Percentiles rank a stretch among this genome's conserved stretches.
phyloP scores from a whole-genome alignment of 331 rosid genomes.

The Prunus yedoensis region DNA sequence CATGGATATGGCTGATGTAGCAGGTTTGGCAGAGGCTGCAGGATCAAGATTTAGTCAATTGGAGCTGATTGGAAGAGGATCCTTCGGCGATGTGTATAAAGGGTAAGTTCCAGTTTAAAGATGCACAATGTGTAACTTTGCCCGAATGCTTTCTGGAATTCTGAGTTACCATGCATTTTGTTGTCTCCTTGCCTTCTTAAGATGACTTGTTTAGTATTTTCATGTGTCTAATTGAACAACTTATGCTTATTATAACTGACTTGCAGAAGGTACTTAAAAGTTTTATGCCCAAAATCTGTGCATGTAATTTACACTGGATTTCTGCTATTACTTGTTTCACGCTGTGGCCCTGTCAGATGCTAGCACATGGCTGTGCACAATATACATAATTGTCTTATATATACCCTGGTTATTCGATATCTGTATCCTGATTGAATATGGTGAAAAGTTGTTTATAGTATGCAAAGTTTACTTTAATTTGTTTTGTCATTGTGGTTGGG shows the following conservation, averaged over 20 bases:
- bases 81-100: constrained; percentile 93
- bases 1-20: constrained; percentile 68
- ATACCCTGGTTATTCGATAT: background rate
- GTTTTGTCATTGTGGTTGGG: background rate
- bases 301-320: background rate
- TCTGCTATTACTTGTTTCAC: background rate
- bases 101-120: constrained; percentile 55
- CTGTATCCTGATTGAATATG: background rate
- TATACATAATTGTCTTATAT: background rate
- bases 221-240: background rate
- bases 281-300: background rate
- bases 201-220: constrained; percentile 2
- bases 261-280: background rate
- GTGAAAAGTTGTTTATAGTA: background rate
- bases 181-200: background rate
- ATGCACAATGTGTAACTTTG: background rate
- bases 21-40: constrained; percentile 71
- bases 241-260: background rate
- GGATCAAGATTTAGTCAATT: constrained; percentile 80
- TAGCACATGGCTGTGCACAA: background rate
- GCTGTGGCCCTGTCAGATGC: background rate
- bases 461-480: background rate
- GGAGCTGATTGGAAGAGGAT: constrained; percentile 96
- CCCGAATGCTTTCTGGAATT: background rate
- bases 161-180: background rate